phyloP scores from a whole-genome alignment of 1,284 basidiomycete species.

The Xerocomus nothofagi region DNA sequence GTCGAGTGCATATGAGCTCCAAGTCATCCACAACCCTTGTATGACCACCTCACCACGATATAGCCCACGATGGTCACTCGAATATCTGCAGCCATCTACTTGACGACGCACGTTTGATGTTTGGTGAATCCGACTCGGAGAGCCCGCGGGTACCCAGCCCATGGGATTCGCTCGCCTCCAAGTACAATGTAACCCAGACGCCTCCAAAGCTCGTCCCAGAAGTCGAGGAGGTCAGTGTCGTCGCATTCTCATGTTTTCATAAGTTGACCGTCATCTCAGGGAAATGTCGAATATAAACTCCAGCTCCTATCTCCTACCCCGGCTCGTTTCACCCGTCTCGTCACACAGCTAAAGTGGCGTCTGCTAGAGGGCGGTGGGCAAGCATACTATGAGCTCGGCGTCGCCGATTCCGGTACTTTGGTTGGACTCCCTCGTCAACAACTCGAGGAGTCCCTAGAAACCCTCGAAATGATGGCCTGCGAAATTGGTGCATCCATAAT shows the following conservation, averaged over 20 bases:
- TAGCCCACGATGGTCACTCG: slow-evolving; percentile 56
- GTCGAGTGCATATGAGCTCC: no score
- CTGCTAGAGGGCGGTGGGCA: slow-evolving; percentile 89
- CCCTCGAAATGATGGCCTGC: slow-evolving; percentile 88
- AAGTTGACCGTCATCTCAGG: slow-evolving; percentile 40
- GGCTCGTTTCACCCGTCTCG: slow-evolving; percentile 73
- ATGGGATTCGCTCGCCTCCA: slow-evolving; percentile 71
- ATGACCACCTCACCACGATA: not conserved
- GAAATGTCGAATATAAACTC: slow-evolving; percentile 86
- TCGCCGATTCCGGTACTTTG: slow-evolving; percentile 83
- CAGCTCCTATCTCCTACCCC: slow-evolving; percentile 72
- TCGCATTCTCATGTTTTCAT: not conserved
- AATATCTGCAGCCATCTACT: slow-evolving; percentile 41
- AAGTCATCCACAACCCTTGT: no score
- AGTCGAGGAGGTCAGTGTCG: slow-evolving; percentile 56
- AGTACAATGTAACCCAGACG: not conserved
- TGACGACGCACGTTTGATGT: slow-evolving; percentile 48
- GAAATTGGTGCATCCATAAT: slow-evolving; percentile 90
- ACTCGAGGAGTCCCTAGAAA: slow-evolving; percentile 78
- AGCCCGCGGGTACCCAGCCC: slow-evolving; percentile 75
- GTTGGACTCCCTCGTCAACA: slow-evolving; percentile 76
- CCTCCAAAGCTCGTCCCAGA: slow-evolving; percentile 70
- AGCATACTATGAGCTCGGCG: slow-evolving; percentile 91
- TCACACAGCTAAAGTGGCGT: slow-evolving; percentile 94
- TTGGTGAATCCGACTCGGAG: slow-evolving; percentile 76